Evolutionary conservation across 2,329 filamentous ascomycete genomes (phyloP), one percentile per base, ranked within the genome.

Genomic region (Talaromyces sp.): DNA sequence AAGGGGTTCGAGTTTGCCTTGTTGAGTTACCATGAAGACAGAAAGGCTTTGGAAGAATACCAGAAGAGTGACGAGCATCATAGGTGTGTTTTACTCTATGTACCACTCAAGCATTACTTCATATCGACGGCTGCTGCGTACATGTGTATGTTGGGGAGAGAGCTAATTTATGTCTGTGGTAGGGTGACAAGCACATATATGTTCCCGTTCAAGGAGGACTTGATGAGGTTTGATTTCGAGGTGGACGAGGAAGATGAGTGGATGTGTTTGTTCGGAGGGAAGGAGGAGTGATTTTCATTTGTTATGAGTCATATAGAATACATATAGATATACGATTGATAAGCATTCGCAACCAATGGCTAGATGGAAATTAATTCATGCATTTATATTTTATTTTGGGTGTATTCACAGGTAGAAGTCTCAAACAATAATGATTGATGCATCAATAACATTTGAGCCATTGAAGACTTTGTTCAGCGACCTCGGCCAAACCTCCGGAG

Each of bases 141-240:
- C 31, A 55, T 51, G 49, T 8, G 38, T 46, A 27, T 14, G 9
- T n/a, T 24, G 19, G 41, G 7, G 9, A 41, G 9, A 8, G 29
- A 13, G 9, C 26, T 59, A 29, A 62, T 9, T n/a, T 9, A 26
- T 41, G 52, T 31, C 32, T 29, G 27, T 46, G 17, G 2, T 24
- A 84, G 82, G 56, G 80, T 84, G 0, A 84, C 82, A 0, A 78
- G 74, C 31, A 77, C 74, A 3, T 81, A 80, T 56, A 69, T 85
- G 8, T 82, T 79, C 69, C 82, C 82, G 0, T 84, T 76, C 64
- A 80, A 78, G 19, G 81, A 84, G 56, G 81, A 84, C 59, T 69
- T 84, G 1, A 75, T 76, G 17, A 72, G 82, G 19, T 84, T 84
- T 65, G 82, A 84, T 64, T 84, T 84, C 63, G 81, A 84, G 57